These are phyloP conservation scores for Beauveria asiatica DNA, from an alignment of 2,329 filamentous ascomycete species.

Conservation along the genomic window DNA sequence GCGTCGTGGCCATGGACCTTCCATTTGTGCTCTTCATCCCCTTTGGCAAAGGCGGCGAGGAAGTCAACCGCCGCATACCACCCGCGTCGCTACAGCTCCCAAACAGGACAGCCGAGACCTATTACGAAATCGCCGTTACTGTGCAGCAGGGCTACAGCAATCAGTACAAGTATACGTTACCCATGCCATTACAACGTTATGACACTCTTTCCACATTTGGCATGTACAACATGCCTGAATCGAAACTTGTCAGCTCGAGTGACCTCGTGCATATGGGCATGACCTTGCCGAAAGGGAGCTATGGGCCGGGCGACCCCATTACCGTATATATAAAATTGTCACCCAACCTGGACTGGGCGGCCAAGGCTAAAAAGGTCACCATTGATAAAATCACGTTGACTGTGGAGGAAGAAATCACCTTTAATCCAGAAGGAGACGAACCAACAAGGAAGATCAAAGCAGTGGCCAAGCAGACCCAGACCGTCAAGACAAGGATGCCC, in stretches of 20 bases:
- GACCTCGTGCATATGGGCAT: conserved; percentile 88
- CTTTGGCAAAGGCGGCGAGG: conserved; percentile 83
- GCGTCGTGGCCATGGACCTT: conserved; percentile 89
- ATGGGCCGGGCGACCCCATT: conserved; percentile 89
- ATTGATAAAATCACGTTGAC: conserved; percentile 89
- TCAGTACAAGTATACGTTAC: conserved; percentile 85
- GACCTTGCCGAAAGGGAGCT: conserved; percentile 90
- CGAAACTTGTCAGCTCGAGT: conserved; percentile 75
- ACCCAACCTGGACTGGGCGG: conserved; percentile 85
- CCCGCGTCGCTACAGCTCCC: conserved; percentile 86
- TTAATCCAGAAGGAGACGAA: conserved; percentile 94
- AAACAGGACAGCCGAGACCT: conserved; percentile 92
- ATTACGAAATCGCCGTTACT: conserved; percentile 91
- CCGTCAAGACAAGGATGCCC: conserved; percentile 74
- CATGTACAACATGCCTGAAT: conserved; percentile 97
- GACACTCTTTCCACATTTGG: conserved; percentile 97
- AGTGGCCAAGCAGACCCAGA: conserved; percentile 74
- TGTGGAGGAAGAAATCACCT: conserved; percentile 98
- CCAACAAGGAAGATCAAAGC: conserved; percentile 84
- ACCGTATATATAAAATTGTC: conserved; percentile 92
- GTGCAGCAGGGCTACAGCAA: conserved; percentile 83
- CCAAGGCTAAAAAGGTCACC: conserved; percentile 82
- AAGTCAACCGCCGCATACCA: conserved; percentile 81
- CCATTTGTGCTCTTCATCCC: conserved; percentile 97
- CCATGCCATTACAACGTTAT: conserved; percentile 84